phyloP scores from a whole-genome alignment of 805 yeast species.

The Cyberlindnera lachancei region DNA sequence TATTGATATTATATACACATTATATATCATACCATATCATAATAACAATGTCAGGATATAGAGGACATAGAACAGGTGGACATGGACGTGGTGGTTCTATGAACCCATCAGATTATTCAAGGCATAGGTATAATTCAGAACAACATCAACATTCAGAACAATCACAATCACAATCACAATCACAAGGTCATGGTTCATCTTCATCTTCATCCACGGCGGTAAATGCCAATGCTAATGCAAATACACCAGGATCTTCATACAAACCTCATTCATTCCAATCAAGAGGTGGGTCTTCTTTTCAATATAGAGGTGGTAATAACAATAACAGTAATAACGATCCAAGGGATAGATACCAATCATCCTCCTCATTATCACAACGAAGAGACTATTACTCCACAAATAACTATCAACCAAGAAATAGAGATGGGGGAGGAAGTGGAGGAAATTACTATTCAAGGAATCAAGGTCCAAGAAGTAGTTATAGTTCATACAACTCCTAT shows the following conservation, averaged over 20 bases:
- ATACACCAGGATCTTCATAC: constrained; percentile 10
- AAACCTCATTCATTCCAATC: no score
- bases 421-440: no score
- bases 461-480: constrained; percentile 1
- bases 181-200: not conserved
- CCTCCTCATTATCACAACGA: constrained; percentile 1
- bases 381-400: constrained; percentile 1
- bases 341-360: no score
- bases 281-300: constrained; percentile 1
- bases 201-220: not conserved
- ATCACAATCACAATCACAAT: constrained; percentile 1
- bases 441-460: constrained; percentile 1
- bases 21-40: no score
- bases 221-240: no score
- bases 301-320: constrained; percentile 3
- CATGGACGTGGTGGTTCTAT: constrained; percentile 6
- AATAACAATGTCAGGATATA: constrained; percentile 16
- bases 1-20: no score
- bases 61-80: constrained; percentile 12
- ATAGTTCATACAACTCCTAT: constrained; percentile 1
- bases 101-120: not conserved
- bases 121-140: constrained; percentile 2
- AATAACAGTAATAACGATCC: no score
- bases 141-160: constrained; percentile 2
- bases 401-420: constrained; percentile 1